Percentiles rank a stretch among this genome's conserved stretches.
Conservation (phyloP, 2,329 filamentous ascomycete species). For the Stylonectria norvegica region DNA sequence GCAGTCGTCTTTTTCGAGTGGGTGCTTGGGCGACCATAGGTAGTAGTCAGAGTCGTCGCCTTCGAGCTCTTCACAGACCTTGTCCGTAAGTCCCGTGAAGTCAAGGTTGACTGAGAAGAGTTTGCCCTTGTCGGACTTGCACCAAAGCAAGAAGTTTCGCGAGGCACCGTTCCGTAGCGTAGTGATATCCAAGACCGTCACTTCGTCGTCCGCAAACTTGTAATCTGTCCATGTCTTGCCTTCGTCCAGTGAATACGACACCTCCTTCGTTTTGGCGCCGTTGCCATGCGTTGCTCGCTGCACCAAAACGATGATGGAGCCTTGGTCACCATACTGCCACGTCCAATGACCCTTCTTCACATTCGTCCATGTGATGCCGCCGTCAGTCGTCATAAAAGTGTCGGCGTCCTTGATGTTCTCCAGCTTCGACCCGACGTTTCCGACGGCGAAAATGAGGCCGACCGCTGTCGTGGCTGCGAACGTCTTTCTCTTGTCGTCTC, state of each 20-base stretch:
- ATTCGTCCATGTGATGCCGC: conserved; percentile 82
- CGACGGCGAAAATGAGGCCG: conserved; percentile 85
- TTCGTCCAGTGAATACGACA: conserved; percentile 78
- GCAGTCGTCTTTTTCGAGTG: conserved; percentile 72
- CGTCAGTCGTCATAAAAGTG: conserved; percentile 88
- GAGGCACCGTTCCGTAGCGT: conserved; percentile 87
- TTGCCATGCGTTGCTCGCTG: conserved; percentile 67
- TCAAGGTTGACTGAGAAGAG: conserved; percentile 80
- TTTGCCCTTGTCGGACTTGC: conserved; percentile 52
- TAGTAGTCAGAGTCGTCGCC: conserved; percentile 61
- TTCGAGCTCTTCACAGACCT: conserved; percentile 67
- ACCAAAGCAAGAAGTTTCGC: conserved; percentile 90
- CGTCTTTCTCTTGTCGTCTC: conserved; percentile 74
- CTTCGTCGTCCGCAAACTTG: conserved; percentile 66
- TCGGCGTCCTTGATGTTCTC: conserved; percentile 67
- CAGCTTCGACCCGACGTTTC: conserved; percentile 78
- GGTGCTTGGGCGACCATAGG: conserved; percentile 84
- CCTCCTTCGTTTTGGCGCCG: conserved; percentile 60
- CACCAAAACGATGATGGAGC: conserved; percentile 86
- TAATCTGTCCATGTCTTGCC: conserved; percentile 76
- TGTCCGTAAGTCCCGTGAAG: conserved; percentile 75
- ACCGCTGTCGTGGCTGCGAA: conserved; percentile 86
- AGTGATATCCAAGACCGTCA: conserved; percentile 75
- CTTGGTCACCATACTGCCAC: conserved; percentile 95
- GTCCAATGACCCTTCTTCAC: conserved; percentile 85